Evolutionary conservation across 2,329 filamentous ascomycete species (phyloP), one percentile per base, ranked within the genome.

Genomic region (Colletotrichum phormii): DNA sequence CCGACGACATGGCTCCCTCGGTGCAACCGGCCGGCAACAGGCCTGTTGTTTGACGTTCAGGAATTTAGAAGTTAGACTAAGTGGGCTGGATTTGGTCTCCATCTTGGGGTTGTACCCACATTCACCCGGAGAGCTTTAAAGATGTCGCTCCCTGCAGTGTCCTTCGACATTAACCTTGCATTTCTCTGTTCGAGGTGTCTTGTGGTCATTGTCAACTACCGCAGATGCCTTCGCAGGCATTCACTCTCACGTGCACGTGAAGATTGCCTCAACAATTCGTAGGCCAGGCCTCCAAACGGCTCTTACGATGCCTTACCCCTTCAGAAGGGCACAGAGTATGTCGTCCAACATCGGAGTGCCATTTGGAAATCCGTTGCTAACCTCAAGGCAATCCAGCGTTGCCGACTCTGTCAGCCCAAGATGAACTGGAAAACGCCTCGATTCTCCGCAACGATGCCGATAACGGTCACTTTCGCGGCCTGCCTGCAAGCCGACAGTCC

Each of bases 381-480:
- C 51, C 1, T 12, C 1, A 42, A 42, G 5, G 37, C 13, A n/a
- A 8, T 2, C 5, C 26, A 64, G 70, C 46, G 29, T 33, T 54
- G n/a, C 33, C 67, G 3, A 13, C 26, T 1, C 42, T 33, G 29
- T 29, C 66, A 22, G 49, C 46, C 3, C 59, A 64, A 9, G 70
- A 72, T 22, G 57, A 59, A 26, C 13, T 46, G 42, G 65, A 72
- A 35, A 51, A 72, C 13, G 65, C 59, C 6, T 67, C 70, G 26
- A 70, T 72, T 35, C 70, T 72, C 15, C 58, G 46, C 0, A 63
- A 64, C 26, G 61, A 64, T 15, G 57, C 59, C 8, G 65, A 72
- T 31, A 67, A 72, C 5, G 70, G 65, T 1, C 54, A 59, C 29
- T 72, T 72, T 11, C 59, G 26, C n/a, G 70, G 70, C 12, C 42